phyloP scores from a whole-genome alignment of 2,329 filamentous ascomycete species.

The Calonectria crousiana region DNA sequence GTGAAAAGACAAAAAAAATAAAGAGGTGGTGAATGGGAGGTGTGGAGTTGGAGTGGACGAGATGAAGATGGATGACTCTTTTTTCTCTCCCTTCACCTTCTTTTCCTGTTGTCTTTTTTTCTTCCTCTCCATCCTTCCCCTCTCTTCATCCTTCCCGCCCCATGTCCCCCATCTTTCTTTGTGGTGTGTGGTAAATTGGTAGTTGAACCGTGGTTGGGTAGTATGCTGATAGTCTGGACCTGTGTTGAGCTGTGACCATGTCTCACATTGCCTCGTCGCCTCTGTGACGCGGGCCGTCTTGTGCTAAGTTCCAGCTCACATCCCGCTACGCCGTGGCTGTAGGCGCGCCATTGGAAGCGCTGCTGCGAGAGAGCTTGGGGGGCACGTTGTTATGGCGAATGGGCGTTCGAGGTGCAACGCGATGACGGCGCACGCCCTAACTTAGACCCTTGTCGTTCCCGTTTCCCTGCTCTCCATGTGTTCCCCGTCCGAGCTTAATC shows the following conservation, averaged over 20 bases:
- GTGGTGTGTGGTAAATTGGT: background rate
- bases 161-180: background rate
- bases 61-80: slow-evolving; percentile 1
- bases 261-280: background rate
- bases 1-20: slow-evolving; percentile 25
- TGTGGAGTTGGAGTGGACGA: slow-evolving; percentile 17
- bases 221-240: background rate
- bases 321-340: background rate
- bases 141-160: background rate
- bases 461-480: slow-evolving; percentile 8
- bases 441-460: background rate
- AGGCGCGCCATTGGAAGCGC: slow-evolving; percentile 25
- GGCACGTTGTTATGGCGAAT: slow-evolving; percentile 36
- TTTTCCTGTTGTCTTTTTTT: background rate
- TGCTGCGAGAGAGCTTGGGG: background rate
- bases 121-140: background rate
- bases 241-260: background rate
- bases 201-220: background rate
- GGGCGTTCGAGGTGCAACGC: slow-evolving; percentile 42
- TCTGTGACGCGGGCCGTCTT: slow-evolving; percentile 1
- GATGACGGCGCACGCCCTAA: slow-evolving; percentile 37
- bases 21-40: slow-evolving; percentile 10
- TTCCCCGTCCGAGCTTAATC: slow-evolving; percentile 4
- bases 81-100: background rate
- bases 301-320: background rate